Evolutionary conservation across 495 filamentous ascomycete genomes (phyloP).

Genomic region (Chaetomidium leptoderma): DNA sequence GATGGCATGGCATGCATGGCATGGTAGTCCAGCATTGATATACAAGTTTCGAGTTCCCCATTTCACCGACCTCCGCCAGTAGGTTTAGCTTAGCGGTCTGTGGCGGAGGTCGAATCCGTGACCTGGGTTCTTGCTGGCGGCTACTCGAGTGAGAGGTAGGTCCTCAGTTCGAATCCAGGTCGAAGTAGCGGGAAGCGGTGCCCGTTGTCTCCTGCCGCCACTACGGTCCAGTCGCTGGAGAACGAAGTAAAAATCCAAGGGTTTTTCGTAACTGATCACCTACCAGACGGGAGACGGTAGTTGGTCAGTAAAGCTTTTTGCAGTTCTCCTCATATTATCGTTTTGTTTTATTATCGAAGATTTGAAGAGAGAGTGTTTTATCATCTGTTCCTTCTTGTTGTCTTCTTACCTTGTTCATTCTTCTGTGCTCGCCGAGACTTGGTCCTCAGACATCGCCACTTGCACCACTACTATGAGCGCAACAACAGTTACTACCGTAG

Average conservation of each 20-base stretch:
- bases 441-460: no score
- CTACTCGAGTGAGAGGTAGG: neutral
- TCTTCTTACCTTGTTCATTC: neutral
- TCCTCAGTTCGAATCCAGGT: neutral
- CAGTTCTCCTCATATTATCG: neutral
- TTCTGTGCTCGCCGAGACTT: no score
- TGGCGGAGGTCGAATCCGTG: neutral
- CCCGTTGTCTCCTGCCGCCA: neutral
- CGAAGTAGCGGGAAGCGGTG: constrained; percentile 1
- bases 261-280: neutral
- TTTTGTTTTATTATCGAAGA: neutral
- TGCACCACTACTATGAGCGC: no score
- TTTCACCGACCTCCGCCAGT: neutral
- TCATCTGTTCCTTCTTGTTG: neutral
- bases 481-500: no score
- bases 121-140: neutral
- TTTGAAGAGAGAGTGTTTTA: no score
- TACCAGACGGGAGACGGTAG: neutral
- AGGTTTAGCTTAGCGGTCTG: neutral
- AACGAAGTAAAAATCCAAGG: neutral
- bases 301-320: neutral
- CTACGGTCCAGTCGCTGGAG: neutral
- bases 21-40: neutral
- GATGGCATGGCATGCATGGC: neutral
- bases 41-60: neutral